phyloP scores from a whole-genome alignment of 2,329 filamentous ascomycete genomes.

The Fusarium aywerte region DNA sequence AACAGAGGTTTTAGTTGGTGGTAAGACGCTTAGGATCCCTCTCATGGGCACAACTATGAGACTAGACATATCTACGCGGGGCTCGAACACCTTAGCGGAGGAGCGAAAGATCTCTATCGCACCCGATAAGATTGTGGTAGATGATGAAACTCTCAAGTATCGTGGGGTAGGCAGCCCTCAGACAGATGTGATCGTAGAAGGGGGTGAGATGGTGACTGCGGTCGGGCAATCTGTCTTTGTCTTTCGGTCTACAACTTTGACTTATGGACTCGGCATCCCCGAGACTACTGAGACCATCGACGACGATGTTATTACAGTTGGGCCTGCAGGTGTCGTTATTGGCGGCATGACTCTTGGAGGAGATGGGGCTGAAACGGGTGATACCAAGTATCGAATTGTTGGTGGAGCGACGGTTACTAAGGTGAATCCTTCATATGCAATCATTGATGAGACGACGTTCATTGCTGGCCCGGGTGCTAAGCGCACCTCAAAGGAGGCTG shows the following conservation, averaged over 20 bases:
- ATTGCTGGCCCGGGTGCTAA: conserved; percentile 59
- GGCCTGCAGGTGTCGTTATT: conserved; percentile 56
- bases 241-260: conserved; percentile 57
- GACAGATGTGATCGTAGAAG: conserved; percentile 59
- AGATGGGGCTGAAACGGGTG: conserved; percentile 47
- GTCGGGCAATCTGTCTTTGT: conserved; percentile 56
- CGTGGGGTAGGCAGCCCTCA: conserved; percentile 47
- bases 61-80: conserved; percentile 53
- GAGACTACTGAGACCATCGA: conserved; percentile 56
- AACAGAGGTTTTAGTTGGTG: conserved; percentile 55
- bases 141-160: conserved; percentile 53
- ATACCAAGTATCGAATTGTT: conserved; percentile 59
- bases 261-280: conserved; percentile 54
- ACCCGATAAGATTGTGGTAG: conserved; percentile 51
- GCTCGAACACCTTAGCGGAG: conserved; percentile 51
- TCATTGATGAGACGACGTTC: conserved; percentile 63
- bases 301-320: conserved; percentile 63
- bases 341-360: conserved; percentile 59
- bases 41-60: conserved; percentile 49
- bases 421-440: conserved; percentile 59
- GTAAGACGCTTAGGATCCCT: conserved; percentile 57
- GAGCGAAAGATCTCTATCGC: conserved; percentile 51
- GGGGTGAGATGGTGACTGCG: conserved; percentile 60
- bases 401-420: conserved; percentile 65
- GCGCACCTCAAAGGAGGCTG: conserved; percentile 59